Evolutionary conservation across 108 stramenopile genomes (phyloP).

Genomic region (Skeletonema costatum): DNA sequence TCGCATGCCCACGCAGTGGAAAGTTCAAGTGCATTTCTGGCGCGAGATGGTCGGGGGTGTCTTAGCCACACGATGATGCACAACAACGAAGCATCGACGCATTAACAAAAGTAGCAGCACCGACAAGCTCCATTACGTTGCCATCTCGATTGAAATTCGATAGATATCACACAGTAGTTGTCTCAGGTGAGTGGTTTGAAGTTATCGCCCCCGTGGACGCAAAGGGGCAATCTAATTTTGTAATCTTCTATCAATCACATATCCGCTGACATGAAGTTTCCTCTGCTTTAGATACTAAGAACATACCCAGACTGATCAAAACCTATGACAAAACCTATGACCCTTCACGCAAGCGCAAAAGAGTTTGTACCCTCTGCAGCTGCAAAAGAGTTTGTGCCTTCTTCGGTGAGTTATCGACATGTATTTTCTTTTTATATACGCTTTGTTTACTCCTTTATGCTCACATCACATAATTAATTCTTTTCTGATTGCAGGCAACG

Average conservation of each 20-base stretch:
- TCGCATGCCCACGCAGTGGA: no score
- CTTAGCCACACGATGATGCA: background rate
- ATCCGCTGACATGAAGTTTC: background rate
- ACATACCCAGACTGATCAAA: background rate
- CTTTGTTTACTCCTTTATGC: background rate
- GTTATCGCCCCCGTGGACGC: background rate
- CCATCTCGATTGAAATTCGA: background rate
- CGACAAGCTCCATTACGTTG: background rate
- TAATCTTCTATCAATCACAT: no score
- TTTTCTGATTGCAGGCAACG: constrained; percentile 16
- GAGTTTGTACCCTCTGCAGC: constrained; percentile 22
- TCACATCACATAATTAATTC: background rate
- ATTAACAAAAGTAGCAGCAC: background rate
- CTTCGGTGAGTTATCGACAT: constrained; percentile 12
- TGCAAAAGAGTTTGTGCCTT: constrained; percentile 39
- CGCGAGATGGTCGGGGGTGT: background rate
- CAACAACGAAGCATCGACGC: background rate
- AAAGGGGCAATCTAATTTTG: background rate
- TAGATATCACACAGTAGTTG: background rate
- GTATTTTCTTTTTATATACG: background rate
- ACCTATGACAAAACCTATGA: background rate
- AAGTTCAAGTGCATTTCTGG: background rate
- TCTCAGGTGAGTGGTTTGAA: background rate
- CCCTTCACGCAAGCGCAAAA: constrained; percentile 20
- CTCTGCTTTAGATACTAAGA: background rate